These are phyloP conservation scores for Cruciata laevipes DNA, from an alignment of 257 asterid species.

Conservation along the genomic window DNA sequence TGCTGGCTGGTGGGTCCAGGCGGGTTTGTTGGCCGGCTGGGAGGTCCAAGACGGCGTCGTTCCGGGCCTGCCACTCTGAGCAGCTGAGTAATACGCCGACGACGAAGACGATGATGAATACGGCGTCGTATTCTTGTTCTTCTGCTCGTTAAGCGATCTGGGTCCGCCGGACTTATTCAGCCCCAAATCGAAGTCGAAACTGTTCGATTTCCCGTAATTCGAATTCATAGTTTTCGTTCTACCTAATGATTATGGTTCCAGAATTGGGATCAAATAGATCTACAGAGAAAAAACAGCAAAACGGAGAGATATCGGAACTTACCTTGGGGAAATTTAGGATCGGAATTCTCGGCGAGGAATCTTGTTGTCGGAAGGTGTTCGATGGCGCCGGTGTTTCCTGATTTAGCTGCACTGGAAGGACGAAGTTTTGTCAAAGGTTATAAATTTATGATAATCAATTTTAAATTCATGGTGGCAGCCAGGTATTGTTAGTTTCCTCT, in stretches of 20 bases:
- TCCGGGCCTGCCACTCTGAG: conserved; percentile 30
- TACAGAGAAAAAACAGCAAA: neutral
- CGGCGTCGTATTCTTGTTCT: conserved; percentile 22
- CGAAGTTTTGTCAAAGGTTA: neutral
- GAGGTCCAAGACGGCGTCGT: conserved; percentile 43
- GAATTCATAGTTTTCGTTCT: conserved; percentile 45
- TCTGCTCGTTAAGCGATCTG: conserved; percentile 58
- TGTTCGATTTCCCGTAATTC: conserved; percentile 60
- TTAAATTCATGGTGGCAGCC: neutral
- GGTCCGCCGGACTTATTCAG: conserved; percentile 45
- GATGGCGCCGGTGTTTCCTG: neutral
- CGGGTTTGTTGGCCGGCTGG: conserved; percentile 38
- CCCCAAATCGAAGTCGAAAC: conserved; percentile 84
- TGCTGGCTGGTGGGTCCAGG: conserved; percentile 85
- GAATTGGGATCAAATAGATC: neutral
- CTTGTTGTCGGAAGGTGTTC: neutral
- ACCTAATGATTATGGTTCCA: neutral
- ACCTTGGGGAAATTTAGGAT: neutral
- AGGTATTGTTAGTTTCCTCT: no score
- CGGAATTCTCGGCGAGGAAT: neutral
- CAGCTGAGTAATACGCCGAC: conserved; percentile 34
- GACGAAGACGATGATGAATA: conserved; percentile 31
- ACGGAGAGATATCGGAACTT: neutral
- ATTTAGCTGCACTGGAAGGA: neutral
- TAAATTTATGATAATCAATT: no score